Percentiles rank a stretch among this genome's conserved stretches.
Evolutionary conservation across 768 basidiomycete genomes (phyloP).

Genomic region (Trametes villosa): DNA sequence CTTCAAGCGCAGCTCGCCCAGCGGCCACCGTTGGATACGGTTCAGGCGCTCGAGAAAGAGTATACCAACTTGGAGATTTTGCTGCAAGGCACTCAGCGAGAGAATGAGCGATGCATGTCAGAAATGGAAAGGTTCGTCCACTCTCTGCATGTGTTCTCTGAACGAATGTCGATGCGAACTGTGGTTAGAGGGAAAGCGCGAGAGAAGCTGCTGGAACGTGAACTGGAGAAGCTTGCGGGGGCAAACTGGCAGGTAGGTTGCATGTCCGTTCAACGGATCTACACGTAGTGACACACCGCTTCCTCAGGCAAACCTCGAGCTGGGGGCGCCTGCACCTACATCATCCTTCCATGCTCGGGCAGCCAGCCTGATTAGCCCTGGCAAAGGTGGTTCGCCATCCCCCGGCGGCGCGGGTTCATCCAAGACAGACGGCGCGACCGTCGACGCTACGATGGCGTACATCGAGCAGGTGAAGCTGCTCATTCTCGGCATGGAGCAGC

Average conservation of each 20-base stretch:
- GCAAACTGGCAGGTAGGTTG: constrained; percentile 79
- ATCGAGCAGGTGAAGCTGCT: constrained; percentile 71
- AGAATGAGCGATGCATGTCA: constrained; percentile 85
- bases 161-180: neutral
- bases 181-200: constrained; percentile 58
- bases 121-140: constrained; percentile 69
- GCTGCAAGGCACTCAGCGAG: constrained; percentile 78
- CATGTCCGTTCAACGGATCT: constrained; percentile 22
- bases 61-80: constrained; percentile 77
- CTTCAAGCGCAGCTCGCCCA: constrained; percentile 69
- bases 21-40: constrained; percentile 67
- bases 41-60: constrained; percentile 72
- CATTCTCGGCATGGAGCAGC: constrained; percentile 77
- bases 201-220: constrained; percentile 77
- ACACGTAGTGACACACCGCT: neutral
- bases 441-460: constrained; percentile 55
- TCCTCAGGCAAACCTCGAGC: constrained; percentile 40
- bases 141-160: neutral
- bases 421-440: constrained; percentile 23
- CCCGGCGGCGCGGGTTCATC: neutral
- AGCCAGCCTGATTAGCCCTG: constrained; percentile 23
- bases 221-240: constrained; percentile 69
- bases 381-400: constrained; percentile 14
- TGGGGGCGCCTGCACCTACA: constrained; percentile 39
- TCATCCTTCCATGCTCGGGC: constrained; percentile 36